Evolutionary conservation across 768 basidiomycete species (phyloP), one percentile per base, ranked within the genome.

Genomic region (Neoboletus magnificus): DNA sequence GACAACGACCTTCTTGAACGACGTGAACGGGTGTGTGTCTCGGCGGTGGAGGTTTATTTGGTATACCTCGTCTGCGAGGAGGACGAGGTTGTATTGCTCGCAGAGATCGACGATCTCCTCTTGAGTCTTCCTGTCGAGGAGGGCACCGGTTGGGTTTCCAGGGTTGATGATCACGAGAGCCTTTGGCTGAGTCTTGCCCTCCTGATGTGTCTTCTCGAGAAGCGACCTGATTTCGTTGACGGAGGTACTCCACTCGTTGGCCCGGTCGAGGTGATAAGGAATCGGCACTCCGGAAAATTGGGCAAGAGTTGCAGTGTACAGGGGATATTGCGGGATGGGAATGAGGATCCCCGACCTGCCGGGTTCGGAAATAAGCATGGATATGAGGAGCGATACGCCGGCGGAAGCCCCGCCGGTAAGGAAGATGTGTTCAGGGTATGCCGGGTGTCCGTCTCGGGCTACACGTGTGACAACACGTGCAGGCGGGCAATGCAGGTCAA

Each of bases 51-150:
- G 81, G 77, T 98, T 98, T 63, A 76, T 76, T 73, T 99, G 96
- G 79, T 99, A 98, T n/a, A 99, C 96, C 72, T 99, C 96, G 72
- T 99, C 96, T 0, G 96, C 96, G 60, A 98, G 82, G 48, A 99
- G 83, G 22, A 96, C 88, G 54, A 99, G 84, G 8, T 78, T 77
- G 73, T 98, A 77, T 61, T 89, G 79, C 68, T 94, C 90, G 73
- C 93, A 96, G 11, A 98, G 73, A 27, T 83, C 73, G n/a, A 97
- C 84, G 54, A 99, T 81, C 47, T 81, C 75, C 54, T 79, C 75
- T 79, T 93, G 90, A 22, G 89, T 90, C 29, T 71, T 60, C 55
- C 82, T 77, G 59, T 85, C 81, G 12, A 99, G 82, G 48, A 96
- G 79, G 5, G 87, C 83, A 40, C 96, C 97, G 0, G 97, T 98